phyloP scores from a whole-genome alignment of 345 rosid species.

The Psidium friedrichsthalianum region DNA sequence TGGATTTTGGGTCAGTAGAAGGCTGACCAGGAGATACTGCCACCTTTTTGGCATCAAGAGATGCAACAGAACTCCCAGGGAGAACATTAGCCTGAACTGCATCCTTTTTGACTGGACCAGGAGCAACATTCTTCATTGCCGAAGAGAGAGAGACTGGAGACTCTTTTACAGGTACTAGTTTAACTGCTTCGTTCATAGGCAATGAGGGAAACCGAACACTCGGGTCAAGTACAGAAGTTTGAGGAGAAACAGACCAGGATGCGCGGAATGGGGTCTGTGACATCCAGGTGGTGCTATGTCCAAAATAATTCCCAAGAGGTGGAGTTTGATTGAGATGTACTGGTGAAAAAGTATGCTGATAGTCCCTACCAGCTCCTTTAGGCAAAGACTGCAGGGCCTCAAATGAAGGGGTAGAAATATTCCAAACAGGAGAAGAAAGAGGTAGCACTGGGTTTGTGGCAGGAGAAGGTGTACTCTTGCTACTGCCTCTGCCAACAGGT shows the following conservation, averaged over 20 bases:
- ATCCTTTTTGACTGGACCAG: conserved; percentile 21
- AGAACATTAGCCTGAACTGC: conserved; percentile 30
- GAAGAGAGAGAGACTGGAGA: conserved; percentile 32
- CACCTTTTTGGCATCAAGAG: conserved; percentile 30
- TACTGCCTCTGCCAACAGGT: conserved; percentile 34
- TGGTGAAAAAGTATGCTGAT: conserved; percentile 55
- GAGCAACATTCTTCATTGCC: conserved; percentile 27
- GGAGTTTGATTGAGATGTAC: conserved; percentile 64
- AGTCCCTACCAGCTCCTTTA: conserved; percentile 48
- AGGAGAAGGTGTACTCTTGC: conserved; percentile 45
- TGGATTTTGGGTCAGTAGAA: conserved; percentile 47
- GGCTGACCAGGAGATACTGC: conserved; percentile 34
- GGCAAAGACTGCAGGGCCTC: conserved; percentile 47
- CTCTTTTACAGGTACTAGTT: conserved; percentile 55
- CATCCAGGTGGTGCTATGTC: conserved; percentile 60
- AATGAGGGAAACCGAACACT: conserved; percentile 41
- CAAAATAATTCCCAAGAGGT: conserved; percentile 41
- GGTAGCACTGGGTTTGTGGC: conserved; percentile 44
- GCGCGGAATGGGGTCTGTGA: conserved; percentile 59
- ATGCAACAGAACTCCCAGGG: conserved; percentile 25
- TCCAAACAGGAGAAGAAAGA: conserved; percentile 84
- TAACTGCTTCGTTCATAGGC: conserved; percentile 49
- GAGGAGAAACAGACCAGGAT: conserved; percentile 67
- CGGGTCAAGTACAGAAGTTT: conserved; percentile 45
- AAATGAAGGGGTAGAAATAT: conserved; percentile 40